Evolutionary conservation across 1,284 basidiomycete species (phyloP).

Genomic region (Leucoagaricus sp.): DNA sequence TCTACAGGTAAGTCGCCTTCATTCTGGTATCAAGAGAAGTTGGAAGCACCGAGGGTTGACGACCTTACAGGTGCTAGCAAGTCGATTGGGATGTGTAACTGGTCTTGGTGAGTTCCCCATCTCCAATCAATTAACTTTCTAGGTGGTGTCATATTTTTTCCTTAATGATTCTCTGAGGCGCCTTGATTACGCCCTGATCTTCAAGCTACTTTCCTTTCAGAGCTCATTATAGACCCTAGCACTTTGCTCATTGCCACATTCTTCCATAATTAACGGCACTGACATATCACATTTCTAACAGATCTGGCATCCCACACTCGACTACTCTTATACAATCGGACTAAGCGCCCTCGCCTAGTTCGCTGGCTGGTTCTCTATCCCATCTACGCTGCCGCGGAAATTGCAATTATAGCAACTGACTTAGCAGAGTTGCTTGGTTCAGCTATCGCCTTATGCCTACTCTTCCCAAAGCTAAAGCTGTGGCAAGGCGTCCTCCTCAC

Average conservation of each 20-base stretch:
- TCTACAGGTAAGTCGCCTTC: slow-evolving; percentile 57
- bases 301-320: slow-evolving; percentile 76
- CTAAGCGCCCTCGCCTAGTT: slow-evolving; percentile 58
- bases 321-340: slow-evolving; percentile 66
- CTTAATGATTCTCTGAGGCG: no score
- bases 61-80: slow-evolving; percentile 52
- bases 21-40: slow-evolving; percentile 7
- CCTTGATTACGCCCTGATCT: no score
- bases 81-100: slow-evolving; percentile 68
- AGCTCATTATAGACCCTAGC: background rate
- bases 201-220: background rate
- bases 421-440: slow-evolving; percentile 78
- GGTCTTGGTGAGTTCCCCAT: slow-evolving; percentile 52
- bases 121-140: no score
- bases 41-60: background rate
- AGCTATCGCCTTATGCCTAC: slow-evolving; percentile 64
- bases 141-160: no score
- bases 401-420: slow-evolving; percentile 82
- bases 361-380: slow-evolving; percentile 74
- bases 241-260: background rate
- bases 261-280: background rate
- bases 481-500: slow-evolving; percentile 87
- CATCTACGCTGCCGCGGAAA: slow-evolving; percentile 68
- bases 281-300: slow-evolving; percentile 25
- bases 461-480: slow-evolving; percentile 80